phyloP scores from a whole-genome alignment of 768 basidiomycete genomes.

The Podaxis sp. region DNA sequence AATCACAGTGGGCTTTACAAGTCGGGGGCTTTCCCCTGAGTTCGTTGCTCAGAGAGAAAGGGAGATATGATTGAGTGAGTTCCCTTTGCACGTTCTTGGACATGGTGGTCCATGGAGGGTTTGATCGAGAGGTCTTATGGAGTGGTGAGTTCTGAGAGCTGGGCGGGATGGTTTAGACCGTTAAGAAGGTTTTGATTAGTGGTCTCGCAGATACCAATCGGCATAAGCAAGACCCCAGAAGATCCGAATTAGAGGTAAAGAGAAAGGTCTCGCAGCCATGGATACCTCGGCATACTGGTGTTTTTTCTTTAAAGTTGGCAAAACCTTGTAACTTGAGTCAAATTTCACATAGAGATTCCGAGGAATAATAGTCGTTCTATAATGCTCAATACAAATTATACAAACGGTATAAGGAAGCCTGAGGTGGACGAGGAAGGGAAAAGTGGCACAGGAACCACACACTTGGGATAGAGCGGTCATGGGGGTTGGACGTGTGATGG shows the following conservation, averaged over 20 bases:
- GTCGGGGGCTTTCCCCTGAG: background rate
- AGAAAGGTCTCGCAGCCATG: slow-evolving; percentile 13
- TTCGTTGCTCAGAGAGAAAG: background rate
- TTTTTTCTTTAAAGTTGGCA: background rate
- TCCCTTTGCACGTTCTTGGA: slow-evolving; percentile 5
- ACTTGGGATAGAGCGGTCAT: background rate
- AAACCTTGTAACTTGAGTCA: slow-evolving; percentile 5
- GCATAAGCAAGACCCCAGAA: background rate
- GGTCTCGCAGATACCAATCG: background rate
- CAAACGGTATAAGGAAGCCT: background rate
- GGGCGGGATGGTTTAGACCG: background rate
- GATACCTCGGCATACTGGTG: slow-evolving; percentile 11
- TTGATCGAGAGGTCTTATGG: slow-evolving; percentile 16
- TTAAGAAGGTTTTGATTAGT: slow-evolving; percentile 3
- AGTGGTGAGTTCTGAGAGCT: slow-evolving; percentile 5
- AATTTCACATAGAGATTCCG: slow-evolving; percentile 1
- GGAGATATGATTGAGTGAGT: background rate
- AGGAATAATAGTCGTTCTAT: slow-evolving; percentile 8
- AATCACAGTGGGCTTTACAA: background rate
- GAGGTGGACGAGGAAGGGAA: background rate
- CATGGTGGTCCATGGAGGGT: slow-evolving; percentile 8
- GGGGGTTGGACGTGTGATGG: background rate
- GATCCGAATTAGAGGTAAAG: slow-evolving; percentile 12
- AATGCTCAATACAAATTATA: slow-evolving; percentile 9
- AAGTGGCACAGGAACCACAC: slow-evolving; percentile 1